Percentiles rank a stretch among this genome's conserved stretches.
phyloP scores from a whole-genome alignment of 1,284 basidiomycete species.

The Melampsora americana region DNA sequence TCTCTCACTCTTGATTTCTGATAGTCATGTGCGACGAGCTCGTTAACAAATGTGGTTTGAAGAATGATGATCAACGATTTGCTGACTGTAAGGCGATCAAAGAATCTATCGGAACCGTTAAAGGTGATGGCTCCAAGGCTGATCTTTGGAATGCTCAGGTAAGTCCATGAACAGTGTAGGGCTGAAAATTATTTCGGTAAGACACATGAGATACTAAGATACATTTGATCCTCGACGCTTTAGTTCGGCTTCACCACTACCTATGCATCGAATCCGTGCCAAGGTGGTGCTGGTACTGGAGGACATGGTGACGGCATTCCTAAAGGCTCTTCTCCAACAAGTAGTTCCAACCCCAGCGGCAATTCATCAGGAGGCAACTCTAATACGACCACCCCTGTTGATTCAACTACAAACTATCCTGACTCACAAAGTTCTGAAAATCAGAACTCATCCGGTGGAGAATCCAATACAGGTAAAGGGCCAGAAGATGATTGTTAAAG shows the following conservation, averaged over 20 bases:
- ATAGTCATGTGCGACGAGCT: slow-evolving; percentile 31
- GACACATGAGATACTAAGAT: neutral
- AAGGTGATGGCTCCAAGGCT: neutral
- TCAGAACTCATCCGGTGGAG: no score
- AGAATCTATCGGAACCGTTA: neutral
- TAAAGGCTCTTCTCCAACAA: no score
- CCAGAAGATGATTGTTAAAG: no score
- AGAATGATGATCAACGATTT: neutral
- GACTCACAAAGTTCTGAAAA: no score
- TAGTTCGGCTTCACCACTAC: slow-evolving; percentile 10
- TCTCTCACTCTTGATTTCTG: neutral
- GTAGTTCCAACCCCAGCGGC: no score
- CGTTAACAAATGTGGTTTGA: slow-evolving; percentile 11
- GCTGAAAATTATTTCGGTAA: no score
- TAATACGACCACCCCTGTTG: no score
- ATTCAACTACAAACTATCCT: no score
- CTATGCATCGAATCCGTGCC: neutral
- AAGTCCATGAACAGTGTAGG: neutral
- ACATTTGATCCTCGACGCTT: neutral
- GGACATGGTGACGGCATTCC: slow-evolving; percentile 13
- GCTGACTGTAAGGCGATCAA: neutral
- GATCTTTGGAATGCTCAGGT: slow-evolving; percentile 15
- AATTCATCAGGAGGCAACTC: no score
- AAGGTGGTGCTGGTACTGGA: neutral
- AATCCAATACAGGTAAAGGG: no score